These are phyloP conservation scores for Mycena rebaudengoi DNA, from an alignment of 768 basidiomycete genomes.

Conservation along the genomic window DNA sequence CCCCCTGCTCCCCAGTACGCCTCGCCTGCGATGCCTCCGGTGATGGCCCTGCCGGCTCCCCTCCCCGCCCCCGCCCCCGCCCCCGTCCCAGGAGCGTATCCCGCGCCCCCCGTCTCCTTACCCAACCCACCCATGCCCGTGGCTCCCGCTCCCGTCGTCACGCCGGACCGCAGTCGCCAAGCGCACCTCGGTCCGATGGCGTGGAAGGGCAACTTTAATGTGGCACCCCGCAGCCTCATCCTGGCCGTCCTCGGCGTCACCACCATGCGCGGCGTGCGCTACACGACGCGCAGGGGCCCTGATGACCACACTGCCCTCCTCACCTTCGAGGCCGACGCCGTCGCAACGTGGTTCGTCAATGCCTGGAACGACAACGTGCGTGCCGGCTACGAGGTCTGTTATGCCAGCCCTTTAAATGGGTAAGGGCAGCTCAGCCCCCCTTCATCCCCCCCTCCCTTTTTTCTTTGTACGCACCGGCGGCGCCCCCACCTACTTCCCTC, in stretches of 20 bases:
- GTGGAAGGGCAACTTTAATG: no score
- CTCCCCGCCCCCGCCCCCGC: no score
- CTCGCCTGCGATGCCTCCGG: no score
- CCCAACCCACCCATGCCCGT: no score
- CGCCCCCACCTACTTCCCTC: neutral
- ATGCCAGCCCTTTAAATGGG: neutral
- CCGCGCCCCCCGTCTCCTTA: no score
- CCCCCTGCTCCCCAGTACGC: no score
- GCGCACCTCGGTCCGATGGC: no score
- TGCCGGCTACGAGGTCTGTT: neutral
- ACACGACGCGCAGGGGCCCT: neutral
- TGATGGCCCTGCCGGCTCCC: no score
- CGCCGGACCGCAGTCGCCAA: no score
- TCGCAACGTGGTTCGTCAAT: neutral
- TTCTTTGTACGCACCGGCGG: neutral
- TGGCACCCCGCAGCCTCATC: no score
- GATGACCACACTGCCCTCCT: neutral
- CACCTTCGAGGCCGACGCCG: neutral
- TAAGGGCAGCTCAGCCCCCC: constrained; percentile 11
- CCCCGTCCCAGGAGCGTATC: no score
- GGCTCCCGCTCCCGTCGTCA: no score
- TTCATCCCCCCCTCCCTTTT: neutral
- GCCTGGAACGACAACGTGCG: neutral
- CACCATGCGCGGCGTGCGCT: neutral
- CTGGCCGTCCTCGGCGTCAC: neutral